Percentiles rank a stretch among this genome's conserved stretches.
phyloP scores from a whole-genome alignment of 164 flowering plant species.

The Platanus orientalis region DNA sequence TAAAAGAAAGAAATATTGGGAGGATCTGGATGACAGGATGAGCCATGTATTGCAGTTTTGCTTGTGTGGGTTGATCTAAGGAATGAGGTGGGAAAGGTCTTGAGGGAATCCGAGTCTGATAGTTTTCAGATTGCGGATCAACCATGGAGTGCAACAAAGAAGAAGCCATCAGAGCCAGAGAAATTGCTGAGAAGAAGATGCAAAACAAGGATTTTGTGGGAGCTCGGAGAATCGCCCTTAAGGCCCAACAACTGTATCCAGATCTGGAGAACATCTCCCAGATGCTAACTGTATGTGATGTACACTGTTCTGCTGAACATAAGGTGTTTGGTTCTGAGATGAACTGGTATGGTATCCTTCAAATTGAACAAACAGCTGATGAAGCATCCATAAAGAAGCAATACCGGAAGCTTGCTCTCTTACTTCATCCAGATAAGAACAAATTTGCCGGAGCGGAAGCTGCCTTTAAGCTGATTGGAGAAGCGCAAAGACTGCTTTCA shows the following conservation, averaged over 20 bases:
- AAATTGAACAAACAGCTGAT: conserved; percentile 56
- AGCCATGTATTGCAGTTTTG: background rate
- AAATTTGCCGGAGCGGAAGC: conserved; percentile 79
- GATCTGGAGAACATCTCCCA: conserved; percentile 56
- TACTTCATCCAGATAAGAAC: conserved; percentile 89
- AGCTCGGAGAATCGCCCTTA: conserved; percentile 50
- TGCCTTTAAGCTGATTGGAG: conserved; percentile 79
- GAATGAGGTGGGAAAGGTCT: background rate
- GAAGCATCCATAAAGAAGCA: conserved; percentile 71
- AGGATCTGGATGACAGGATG: background rate
- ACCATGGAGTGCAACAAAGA: conserved; percentile 88
- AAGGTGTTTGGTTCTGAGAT: conserved; percentile 41
- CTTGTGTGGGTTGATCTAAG: background rate
- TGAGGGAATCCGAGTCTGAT: conserved; percentile 7
- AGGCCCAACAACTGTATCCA: conserved; percentile 64
- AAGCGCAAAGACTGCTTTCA: conserved; percentile 62
- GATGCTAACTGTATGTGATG: conserved; percentile 70
- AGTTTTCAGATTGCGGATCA: background rate
- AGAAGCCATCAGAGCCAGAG: conserved; percentile 75
- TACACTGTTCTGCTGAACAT: conserved; percentile 66
- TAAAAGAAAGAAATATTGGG: no score
- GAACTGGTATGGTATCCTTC: conserved; percentile 84
- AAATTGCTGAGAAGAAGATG: conserved; percentile 67
- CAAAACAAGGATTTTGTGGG: conserved; percentile 52
- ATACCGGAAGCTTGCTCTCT: conserved; percentile 66